Evolutionary conservation across 2,329 filamentous ascomycete genomes (phyloP), one percentile per base, ranked within the genome.

Genomic region (Colletotrichum eleusines): DNA sequence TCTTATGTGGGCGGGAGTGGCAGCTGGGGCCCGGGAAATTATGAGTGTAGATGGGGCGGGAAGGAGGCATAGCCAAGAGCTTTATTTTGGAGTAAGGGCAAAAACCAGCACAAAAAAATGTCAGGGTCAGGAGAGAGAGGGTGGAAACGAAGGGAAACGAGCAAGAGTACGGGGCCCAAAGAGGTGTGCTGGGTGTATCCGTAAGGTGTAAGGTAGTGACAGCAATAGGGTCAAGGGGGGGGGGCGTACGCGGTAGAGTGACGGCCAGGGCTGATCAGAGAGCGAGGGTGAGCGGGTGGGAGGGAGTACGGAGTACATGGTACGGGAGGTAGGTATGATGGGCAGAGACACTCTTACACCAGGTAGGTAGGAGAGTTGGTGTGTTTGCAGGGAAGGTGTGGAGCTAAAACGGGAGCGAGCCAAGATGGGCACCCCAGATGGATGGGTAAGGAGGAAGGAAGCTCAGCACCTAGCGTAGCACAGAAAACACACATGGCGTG

Each of bases 61-160:
- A 71, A 64, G 63, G 68, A 71, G 65, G 55, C 65, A 69, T 69
- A 64, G 69, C 69, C 68, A 71, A 71, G 65, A 64, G 65, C 69
- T 65, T 69, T 71, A 69, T 71, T 68, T 71, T 71, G 69, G 65
- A 69, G 59, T 65, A 71, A 69, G 69, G 64, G 65, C 69, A 68
- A 58, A 69, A 59, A 64, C 44, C 64, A 69, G 59, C 65, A 50
- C 58, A 64, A 58, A 57, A 60, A 67, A 62, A 42, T 67, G 68
- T 59, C 69, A 71, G 60, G 66, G 69, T 69, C 65, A 71, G 59
- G 65, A 70, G 64, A 63, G 63, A 55, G 46, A 44, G 42, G 65
- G 69, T 71, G 69, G 69, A 71, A 71, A 71, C 69, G 69, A 71
- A 67, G 63, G 68, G 63, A 71, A 71, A 71, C 68, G 68, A 67